Conservation (phyloP, 495 filamentous ascomycete species). For the Achaetomiella virescens region DNA sequence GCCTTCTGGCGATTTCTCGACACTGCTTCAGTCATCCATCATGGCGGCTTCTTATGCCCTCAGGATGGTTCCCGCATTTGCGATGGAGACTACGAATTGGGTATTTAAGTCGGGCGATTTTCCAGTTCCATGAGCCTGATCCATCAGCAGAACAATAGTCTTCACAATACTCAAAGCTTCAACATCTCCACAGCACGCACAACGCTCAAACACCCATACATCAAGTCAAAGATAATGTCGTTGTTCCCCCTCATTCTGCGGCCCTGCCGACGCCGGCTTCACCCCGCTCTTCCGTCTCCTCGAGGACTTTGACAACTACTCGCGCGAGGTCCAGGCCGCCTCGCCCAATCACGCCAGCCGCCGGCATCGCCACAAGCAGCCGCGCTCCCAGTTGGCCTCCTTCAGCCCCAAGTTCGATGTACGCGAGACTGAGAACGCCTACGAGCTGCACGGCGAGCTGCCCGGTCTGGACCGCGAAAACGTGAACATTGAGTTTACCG, state of each 20-base stretch:
- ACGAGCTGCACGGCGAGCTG: conserved; percentile 82
- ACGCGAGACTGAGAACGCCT: conserved; percentile 57
- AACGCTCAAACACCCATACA: conserved; percentile 4
- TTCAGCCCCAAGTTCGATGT: conserved; percentile 63
- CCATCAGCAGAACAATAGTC: conserved; percentile 2
- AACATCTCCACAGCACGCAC: too few species aligned
- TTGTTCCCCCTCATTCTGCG: conserved; percentile 60
- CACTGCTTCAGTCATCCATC: too few species aligned
- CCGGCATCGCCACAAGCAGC: conserved; percentile 8
- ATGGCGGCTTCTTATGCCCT: too few species aligned
- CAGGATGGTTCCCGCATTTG: too few species aligned
- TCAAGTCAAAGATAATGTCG: conserved; percentile 51
- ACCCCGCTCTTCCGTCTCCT: conserved; percentile 69
- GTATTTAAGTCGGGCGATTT: conserved; percentile 6
- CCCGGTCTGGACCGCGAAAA: conserved; percentile 75
- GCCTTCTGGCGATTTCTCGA: too few species aligned
- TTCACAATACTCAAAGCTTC: neutral
- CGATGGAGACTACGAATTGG: too few species aligned
- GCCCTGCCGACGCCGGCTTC: conserved; percentile 41
- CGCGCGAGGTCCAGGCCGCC: conserved; percentile 26
- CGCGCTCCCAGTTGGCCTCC: conserved; percentile 21
- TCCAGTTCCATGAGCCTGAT: conserved; percentile 8
- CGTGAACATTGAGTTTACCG: conserved; percentile 78
- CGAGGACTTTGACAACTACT: conserved; percentile 63
- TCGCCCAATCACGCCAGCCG: neutral